Evolutionary conservation across 257 asterid species (phyloP), one percentile per base, ranked within the genome.

Genomic region (Solanum clarkiae): DNA sequence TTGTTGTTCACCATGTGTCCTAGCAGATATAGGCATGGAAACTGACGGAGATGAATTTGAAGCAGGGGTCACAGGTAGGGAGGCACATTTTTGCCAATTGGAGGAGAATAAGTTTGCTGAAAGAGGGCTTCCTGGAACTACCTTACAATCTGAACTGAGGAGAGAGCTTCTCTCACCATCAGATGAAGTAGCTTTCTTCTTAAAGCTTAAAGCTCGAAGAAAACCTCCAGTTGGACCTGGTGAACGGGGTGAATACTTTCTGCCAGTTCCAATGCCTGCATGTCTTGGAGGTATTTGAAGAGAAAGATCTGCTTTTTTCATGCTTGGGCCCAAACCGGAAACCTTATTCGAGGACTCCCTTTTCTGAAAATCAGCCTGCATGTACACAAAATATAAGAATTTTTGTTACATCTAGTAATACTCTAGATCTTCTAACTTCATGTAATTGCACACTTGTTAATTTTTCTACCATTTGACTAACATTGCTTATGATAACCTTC

Each of bases 11-110:
- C 87, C 86, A 57, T 11, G 20, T 45, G 93, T 82, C 87, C 92
- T 90, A 14, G 92, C 87, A 36, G 98, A 88, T 70, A 90, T n/a
- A 7, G 94, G 94, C 49, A 88, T 87, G 51, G 85, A 80, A 86
- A 86, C 89, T 11, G 88, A 87, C 11, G 98, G 98, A 66, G 98
- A 88, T 79, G 87, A 79, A 88, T 84, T 70, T 15, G 96, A 84
- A 63, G 92, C 98, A 59, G 91, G 96, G 2, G 96, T 90, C 81
- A 92, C 97, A 3, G 98, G 99, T 89, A 97, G 92, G 9, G 99
- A 97, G 56, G 93, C 84, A 84, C 97, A 91, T 88, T 90, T 92
- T 80, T 88, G 89, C 98, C 98, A 92, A 44, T 87, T 79, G 29
- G 80, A 18, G 6, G 93, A 84, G 54, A 84, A 29, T 49, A 79